Evolutionary conservation across 1,284 basidiomycete species (phyloP).

Genomic region (Rhizoctonia solani): DNA sequence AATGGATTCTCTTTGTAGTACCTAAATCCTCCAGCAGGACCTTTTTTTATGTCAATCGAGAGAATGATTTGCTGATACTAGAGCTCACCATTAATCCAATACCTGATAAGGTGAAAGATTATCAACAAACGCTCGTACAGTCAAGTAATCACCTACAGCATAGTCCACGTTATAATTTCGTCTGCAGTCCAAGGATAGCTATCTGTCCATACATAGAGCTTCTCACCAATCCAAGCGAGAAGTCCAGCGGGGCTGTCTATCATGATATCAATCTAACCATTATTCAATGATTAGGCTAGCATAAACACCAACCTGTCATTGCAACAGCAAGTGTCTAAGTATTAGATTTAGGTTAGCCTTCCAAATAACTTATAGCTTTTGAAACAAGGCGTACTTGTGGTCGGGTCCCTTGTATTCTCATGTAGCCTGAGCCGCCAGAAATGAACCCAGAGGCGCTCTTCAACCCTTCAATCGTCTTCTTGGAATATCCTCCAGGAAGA

Average conservation of each 20-base stretch:
- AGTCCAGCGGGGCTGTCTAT: constrained; percentile 38
- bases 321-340: constrained; percentile 38
- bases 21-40: constrained; percentile 37
- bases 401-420: constrained; percentile 36
- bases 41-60: neutral
- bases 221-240: constrained; percentile 40
- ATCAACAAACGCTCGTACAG: neutral
- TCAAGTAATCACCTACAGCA: constrained; percentile 35
- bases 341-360: neutral
- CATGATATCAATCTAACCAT: no score
- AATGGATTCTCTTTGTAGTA: constrained; percentile 37
- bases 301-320: constrained; percentile 33
- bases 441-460: constrained; percentile 25
- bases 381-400: constrained; percentile 35
- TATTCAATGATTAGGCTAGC: no score
- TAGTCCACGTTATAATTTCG: constrained; percentile 39
- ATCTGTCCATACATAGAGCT: constrained; percentile 38
- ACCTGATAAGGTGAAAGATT: neutral
- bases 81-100: constrained; percentile 24
- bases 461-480: constrained; percentile 36
- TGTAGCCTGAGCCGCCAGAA: constrained; percentile 34
- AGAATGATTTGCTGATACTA: neutral
- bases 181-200: constrained; percentile 39
- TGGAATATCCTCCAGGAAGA: no score
- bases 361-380: neutral